phyloP scores from a whole-genome alignment of 2,329 filamentous ascomycete genomes.

The Tolypocladium cylindrosporum region DNA sequence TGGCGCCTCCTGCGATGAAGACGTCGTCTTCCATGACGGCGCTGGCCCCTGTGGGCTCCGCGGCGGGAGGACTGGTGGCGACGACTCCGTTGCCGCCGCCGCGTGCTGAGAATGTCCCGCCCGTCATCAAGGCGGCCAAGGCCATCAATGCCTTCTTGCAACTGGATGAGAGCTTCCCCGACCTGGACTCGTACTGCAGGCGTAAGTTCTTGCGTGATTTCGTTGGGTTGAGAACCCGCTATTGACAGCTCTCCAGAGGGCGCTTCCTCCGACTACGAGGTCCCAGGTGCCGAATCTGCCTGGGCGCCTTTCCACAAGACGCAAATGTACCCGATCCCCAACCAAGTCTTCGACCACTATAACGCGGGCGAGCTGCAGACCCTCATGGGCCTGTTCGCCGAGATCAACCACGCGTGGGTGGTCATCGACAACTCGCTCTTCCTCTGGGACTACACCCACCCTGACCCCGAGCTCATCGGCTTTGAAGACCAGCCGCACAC shows the following conservation, averaged over 20 bases:
- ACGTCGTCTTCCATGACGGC: slow-evolving; percentile 10
- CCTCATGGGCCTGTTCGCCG: slow-evolving; percentile 90
- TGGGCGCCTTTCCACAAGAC: slow-evolving; percentile 88
- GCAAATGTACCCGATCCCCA: slow-evolving; percentile 81
- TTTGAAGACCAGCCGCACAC: slow-evolving; percentile 83
- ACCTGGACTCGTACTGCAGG: slow-evolving; percentile 80
- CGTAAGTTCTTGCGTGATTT: slow-evolving; percentile 47
- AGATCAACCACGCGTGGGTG: slow-evolving; percentile 92
- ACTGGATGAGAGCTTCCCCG: slow-evolving; percentile 72
- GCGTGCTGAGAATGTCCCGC: slow-evolving; percentile 43
- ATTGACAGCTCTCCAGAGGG: slow-evolving; percentile 54
- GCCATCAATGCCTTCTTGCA: slow-evolving; percentile 74
- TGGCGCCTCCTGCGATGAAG: not conserved
- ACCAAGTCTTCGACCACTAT: slow-evolving; percentile 85
- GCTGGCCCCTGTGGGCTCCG: slow-evolving; percentile 8
- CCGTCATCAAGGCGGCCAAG: slow-evolving; percentile 68
- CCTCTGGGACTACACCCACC: slow-evolving; percentile 92
- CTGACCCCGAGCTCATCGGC: slow-evolving; percentile 83
- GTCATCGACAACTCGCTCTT: slow-evolving; percentile 93
- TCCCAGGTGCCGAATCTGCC: slow-evolving; percentile 54
- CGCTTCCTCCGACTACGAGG: slow-evolving; percentile 83
- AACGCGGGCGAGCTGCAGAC: slow-evolving; percentile 80
- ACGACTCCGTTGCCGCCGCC: slow-evolving; percentile 29
- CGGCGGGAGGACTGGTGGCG: slow-evolving; percentile 17
- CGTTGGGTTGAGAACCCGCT: not conserved